These are phyloP conservation scores for Dicorynia guianensis DNA, from an alignment of 306 rosid species.

Conservation along the genomic window DNA sequence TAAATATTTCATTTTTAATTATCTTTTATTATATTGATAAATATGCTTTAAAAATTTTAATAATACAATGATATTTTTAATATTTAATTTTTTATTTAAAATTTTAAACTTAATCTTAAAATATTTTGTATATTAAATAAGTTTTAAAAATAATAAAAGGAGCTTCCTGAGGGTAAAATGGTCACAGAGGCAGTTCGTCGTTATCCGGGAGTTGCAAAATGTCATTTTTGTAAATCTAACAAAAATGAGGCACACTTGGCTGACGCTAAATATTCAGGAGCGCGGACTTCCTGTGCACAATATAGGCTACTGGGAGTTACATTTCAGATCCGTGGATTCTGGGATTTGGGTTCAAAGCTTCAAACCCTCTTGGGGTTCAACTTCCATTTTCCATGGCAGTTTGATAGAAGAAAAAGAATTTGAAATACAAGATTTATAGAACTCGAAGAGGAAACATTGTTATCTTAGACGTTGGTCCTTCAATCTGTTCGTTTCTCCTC, in stretches of 20 bases:
- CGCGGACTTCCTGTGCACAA: neutral
- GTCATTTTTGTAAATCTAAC: slow-evolving; percentile 37
- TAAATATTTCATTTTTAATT: too few species aligned
- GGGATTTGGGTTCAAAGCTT: neutral
- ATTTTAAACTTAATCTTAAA: too few species aligned
- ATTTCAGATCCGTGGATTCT: slow-evolving; percentile 50
- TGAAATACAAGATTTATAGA: neutral
- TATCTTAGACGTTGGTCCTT: slow-evolving; percentile 29
- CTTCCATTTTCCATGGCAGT: slow-evolving; percentile 34
- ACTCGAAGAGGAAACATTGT: neutral
- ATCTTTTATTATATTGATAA: too few species aligned
- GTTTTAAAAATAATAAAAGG: neutral
- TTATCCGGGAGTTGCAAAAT: neutral
- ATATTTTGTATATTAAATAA: too few species aligned
- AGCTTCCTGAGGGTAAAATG: neutral
- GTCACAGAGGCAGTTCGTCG: neutral
- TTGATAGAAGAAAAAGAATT: neutral
- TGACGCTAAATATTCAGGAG: neutral
- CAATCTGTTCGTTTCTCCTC: neutral
- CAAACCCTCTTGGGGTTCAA: slow-evolving; percentile 23
- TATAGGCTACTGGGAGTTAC: slow-evolving; percentile 36
- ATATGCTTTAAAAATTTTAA: too few species aligned
- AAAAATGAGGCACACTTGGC: slow-evolving; percentile 4
- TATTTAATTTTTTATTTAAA: too few species aligned
- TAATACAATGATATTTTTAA: too few species aligned